Base-by-base conservation (phyloP, 306 rosid species). In the Castanea crenata region DNA sequence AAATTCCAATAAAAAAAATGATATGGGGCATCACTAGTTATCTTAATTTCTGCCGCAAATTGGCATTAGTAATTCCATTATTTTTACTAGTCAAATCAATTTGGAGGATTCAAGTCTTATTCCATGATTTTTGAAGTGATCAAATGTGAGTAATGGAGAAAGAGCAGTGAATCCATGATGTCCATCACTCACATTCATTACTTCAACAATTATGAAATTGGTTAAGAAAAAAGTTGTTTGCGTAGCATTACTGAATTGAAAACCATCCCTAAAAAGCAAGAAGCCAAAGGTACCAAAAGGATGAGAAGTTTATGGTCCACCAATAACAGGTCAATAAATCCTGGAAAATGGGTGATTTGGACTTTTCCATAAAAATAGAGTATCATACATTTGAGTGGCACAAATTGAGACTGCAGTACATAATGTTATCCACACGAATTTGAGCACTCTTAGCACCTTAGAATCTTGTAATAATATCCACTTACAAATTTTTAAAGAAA, bases 391-490 rank as follows among this genome's bases (percentile, higher is more conserved):
- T 59, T 31, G 49, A 58, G 80, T 73, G 72, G 80, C 71, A 71
- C 76, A 63, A 25, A 29, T 38, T 69, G 80, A 18, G 20, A 38
- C 29, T 63, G 59, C 54, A 18, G 75, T 79, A 19, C 88, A 72
- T 49, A 68, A 86, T 75, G 69, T 79, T 62, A 78, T 85, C 90
- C 93, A 91, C 91, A 87, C 49, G 80, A 77, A 84, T 77, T 79
- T 77, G 78, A 87, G 87, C 89, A 83, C 74, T 76, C 84, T 84
- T 14, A 77, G 84, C 77, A 79, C 96, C 96, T 79, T 84, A 87
- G 89, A 85, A 87, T 76, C 82, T 65, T 5, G 54, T 4, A 55
- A 74, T 65, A 83, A 86, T 85, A 87, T 91, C 92, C 91, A 83
- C 85, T 49, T 21, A 12, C 13, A 58, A 51, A 80, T 27, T 56